These are phyloP conservation scores for Collybia nuda DNA, from an alignment of 768 basidiomycete species.

Conservation along the genomic window DNA sequence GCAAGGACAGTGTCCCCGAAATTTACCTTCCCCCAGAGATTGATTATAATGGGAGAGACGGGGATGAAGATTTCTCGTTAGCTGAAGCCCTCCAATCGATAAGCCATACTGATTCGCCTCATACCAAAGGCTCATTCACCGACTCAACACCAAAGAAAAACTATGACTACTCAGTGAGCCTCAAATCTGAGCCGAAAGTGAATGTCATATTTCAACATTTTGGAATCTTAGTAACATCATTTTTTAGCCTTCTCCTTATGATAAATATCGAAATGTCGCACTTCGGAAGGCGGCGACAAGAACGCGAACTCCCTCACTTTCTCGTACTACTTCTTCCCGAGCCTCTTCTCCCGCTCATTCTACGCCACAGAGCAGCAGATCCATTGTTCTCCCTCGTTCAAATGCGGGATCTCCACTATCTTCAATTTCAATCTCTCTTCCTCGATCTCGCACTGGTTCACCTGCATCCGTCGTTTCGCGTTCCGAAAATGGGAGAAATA, in stretches of 20 bases:
- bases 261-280: constrained; percentile 64
- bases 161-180: constrained; percentile 57
- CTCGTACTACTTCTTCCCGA: constrained; percentile 58
- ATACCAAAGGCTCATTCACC: constrained; percentile 27
- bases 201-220: constrained; percentile 11
- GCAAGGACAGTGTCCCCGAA: constrained; percentile 53
- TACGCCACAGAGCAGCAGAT: constrained; percentile 59
- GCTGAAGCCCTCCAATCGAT: constrained; percentile 58
- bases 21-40: constrained; percentile 50
- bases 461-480: constrained; percentile 36
- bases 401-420: constrained; percentile 45
- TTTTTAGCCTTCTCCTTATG: constrained; percentile 56
- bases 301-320: constrained; percentile 65
- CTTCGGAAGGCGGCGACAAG: constrained; percentile 51
- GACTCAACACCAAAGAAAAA: constrained; percentile 49
- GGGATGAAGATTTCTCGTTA: constrained; percentile 44
- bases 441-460: constrained; percentile 49
- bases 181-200: constrained; percentile 64
- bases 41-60: constrained; percentile 34
- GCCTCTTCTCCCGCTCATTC: constrained; percentile 63
- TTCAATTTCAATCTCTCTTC: constrained; percentile 48
- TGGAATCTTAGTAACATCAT: not conserved
- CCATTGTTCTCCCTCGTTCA: constrained; percentile 36
- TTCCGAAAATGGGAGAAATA: constrained; percentile 12
- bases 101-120: constrained; percentile 55